Percentiles rank a stretch among this genome's conserved stretches.
These are phyloP conservation scores for Cercis canadensis DNA, from an alignment of 306 rosid species.

Conservation along the genomic window DNA sequence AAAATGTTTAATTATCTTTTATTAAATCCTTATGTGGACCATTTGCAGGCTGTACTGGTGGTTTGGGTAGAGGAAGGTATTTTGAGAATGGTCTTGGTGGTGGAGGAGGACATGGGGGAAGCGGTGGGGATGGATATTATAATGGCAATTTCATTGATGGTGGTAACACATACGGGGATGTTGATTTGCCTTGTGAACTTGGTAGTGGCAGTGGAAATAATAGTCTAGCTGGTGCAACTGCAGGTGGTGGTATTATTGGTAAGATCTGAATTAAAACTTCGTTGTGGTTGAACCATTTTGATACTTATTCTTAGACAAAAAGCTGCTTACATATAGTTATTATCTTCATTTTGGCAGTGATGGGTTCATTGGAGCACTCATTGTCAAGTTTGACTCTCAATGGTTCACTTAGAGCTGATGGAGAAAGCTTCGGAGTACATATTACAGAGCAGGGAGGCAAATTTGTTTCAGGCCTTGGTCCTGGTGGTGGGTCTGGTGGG, in stretches of 20 bases:
- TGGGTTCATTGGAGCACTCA: slow-evolving; percentile 93
- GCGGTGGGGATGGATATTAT: slow-evolving; percentile 93
- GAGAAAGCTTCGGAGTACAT: slow-evolving; percentile 82
- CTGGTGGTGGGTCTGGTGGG: slow-evolving; percentile 99
- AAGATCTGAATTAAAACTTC: slow-evolving; percentile 43
- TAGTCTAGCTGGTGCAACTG: slow-evolving; percentile 81
- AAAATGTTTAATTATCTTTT: slow-evolving; percentile 23
- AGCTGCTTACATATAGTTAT: slow-evolving; percentile 11
- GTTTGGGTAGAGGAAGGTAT: slow-evolving; percentile 78
- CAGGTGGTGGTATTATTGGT: slow-evolving; percentile 98
- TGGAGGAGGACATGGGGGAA: slow-evolving; percentile 97
- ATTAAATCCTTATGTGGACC: slow-evolving; percentile 40
- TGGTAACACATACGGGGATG: slow-evolving; percentile 81
- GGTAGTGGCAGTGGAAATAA: slow-evolving; percentile 98
- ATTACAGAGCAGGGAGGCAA: slow-evolving; percentile 46
- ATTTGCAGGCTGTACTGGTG: slow-evolving; percentile 82
- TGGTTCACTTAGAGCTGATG: slow-evolving; percentile 87
- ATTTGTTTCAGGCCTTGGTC: slow-evolving; percentile 65
- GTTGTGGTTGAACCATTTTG: slow-evolving; percentile 16
- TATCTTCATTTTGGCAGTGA: slow-evolving; percentile 61
- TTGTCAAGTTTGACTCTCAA: slow-evolving; percentile 69
- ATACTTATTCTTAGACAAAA: slow-evolving; percentile 2
- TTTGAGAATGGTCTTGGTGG: slow-evolving; percentile 77
- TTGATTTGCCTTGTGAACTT: slow-evolving; percentile 92
- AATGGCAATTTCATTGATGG: slow-evolving; percentile 81